A percentile compares a stretch with the other conserved stretches of the same genome.
Conservation (phyloP, 176 grass and related monocot genomes). For the Carex cristatella region DNA sequence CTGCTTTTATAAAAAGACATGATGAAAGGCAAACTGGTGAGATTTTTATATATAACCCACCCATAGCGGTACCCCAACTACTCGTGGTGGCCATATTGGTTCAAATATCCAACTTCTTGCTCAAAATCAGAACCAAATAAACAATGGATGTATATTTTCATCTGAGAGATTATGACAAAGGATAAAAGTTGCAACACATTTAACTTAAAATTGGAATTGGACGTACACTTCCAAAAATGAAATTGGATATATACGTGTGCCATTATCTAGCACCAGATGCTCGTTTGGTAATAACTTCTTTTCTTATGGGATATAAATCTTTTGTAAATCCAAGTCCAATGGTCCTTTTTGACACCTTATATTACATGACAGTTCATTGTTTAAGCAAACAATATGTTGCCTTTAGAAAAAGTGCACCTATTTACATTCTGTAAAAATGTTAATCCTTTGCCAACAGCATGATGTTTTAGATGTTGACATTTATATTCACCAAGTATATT, state of each 20-base stretch:
- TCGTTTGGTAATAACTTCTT: background rate
- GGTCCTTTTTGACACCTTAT: background rate
- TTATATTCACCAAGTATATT: background rate
- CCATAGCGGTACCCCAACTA: conserved; percentile 9
- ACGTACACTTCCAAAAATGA: background rate
- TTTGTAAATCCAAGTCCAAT: background rate
- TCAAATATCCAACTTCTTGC: background rate
- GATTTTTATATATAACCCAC: background rate
- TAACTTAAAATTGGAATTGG: background rate
- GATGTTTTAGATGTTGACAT: background rate
- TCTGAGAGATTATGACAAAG: background rate
- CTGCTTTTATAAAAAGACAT: background rate
- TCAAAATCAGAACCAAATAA: background rate
- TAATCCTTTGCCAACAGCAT: background rate
- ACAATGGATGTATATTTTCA: background rate
- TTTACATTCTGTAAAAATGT: background rate
- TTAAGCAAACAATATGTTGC: background rate
- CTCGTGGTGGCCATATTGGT: background rate
- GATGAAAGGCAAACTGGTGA: background rate
- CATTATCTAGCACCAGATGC: background rate
- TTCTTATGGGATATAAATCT: background rate
- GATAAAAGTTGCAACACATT: background rate
- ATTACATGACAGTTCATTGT: background rate
- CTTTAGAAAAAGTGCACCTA: background rate
- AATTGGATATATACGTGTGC: background rate